Percentiles rank a stretch among this genome's conserved stretches.
Evolutionary conservation across 768 basidiomycete species (phyloP).

Genomic region (Tulasnella sp.): DNA sequence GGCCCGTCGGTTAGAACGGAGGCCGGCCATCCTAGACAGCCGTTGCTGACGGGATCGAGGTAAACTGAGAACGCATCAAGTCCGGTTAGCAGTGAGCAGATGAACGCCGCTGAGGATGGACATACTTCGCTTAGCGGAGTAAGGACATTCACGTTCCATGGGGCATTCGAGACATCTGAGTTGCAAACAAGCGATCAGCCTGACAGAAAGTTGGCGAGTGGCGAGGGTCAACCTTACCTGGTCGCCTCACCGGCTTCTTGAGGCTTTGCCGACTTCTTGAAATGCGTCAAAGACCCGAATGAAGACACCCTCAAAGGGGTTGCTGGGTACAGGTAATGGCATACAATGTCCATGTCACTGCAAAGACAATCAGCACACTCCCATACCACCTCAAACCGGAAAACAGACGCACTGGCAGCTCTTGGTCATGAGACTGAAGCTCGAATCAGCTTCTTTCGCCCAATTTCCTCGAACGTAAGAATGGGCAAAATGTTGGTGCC

Average conservation of each 20-base stretch:
- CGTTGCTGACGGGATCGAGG: conserved; percentile 58
- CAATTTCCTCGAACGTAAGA: conserved; percentile 83
- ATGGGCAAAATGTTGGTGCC: conserved; percentile 83
- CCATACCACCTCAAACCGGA: neutral
- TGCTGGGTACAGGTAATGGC: conserved; percentile 64
- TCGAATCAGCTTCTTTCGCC: conserved; percentile 57
- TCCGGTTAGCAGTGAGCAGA: neutral
- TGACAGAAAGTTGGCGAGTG: neutral
- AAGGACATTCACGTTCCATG: conserved; percentile 63
- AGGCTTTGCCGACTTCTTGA: conserved; percentile 67
- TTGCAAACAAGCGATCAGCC: neutral
- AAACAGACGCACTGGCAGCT: conserved; percentile 64
- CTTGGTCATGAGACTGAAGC: conserved; percentile 83
- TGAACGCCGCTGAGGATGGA: neutral
- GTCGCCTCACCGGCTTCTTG: conserved; percentile 53
- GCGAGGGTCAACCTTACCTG: conserved; percentile 22
- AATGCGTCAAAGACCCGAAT: conserved; percentile 80
- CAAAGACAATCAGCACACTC: neutral
- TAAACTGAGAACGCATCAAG: conserved; percentile 55
- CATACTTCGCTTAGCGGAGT: conserved; percentile 79
- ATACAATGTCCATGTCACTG: conserved; percentile 80
- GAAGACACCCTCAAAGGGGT: conserved; percentile 65
- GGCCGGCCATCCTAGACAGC: conserved; percentile 56
- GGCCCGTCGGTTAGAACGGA: conserved; percentile 64
- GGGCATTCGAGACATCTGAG: conserved; percentile 66